Evolutionary conservation across 768 basidiomycete genomes (phyloP), one percentile per base, ranked within the genome.

Genomic region (Nidularia sp.): DNA sequence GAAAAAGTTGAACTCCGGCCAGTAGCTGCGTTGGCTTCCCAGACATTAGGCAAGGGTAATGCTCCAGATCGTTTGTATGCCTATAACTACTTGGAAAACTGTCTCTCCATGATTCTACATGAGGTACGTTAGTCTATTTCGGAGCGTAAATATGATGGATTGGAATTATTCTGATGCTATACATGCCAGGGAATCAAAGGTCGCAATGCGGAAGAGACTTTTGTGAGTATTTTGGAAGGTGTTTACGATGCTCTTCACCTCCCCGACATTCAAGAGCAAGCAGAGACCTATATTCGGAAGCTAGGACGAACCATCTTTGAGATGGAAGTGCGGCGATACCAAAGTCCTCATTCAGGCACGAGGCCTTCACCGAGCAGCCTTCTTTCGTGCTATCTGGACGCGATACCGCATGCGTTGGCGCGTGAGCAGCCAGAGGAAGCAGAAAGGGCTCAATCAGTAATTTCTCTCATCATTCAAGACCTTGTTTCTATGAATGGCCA

Each of bases 331-430:
- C 77, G 78, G 34, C 80, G 81, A 47, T 74, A 72, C 41, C 75
- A 81, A 42, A 70, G 75, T 22, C 81, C 81, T 41, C 82, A 85
- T 55, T 61, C 70, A 13, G 74, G 76, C 29, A 61, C 72, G 47
- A 76, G 85, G 39, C 75, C 80, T 4, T 72, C 79, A 34, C 76
- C 85, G 1, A 83, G 83, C 53, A 61, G 76, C 5, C 63, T 90
- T 22, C 72, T 90, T 39, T 74, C 80, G 5, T 85, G 84, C 52
- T 88, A 83, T 65, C 76, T 97, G n/a, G 92, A 95, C 47, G 85
- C 86, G 6, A 66, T 96, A 25, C 87, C 90, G 5, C 77, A 87
- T 55, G 86, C 85, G 13, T 70, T 98, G 33, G 82, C 90, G 7
- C 79, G 84, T 15, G 81, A 87, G 32, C 79, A 81, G 53, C 60